Base-by-base conservation (phyloP, 202 grass and related monocot genomes). In the Dendrocalamus latiflorus region DNA sequence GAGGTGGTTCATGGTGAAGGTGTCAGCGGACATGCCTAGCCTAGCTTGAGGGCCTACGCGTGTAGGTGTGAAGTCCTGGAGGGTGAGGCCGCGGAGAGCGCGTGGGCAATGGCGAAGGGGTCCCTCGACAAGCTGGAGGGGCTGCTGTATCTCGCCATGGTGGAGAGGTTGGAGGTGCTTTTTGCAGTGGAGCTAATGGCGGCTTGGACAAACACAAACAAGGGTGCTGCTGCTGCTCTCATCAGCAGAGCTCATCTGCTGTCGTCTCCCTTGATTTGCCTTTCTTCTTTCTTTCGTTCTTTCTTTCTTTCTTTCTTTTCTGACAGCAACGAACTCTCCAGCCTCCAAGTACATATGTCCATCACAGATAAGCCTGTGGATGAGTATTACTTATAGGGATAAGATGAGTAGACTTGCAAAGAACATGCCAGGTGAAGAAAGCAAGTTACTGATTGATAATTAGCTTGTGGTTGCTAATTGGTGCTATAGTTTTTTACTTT, bases 1-100 rank as follows among this genome's bases (percentile, higher is more conserved):
- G 21, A 90, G 85, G 43, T 90, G 82, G 33, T 87, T 93, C 61
- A 81, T 66, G 20, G 85, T 90, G 87, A 85, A 93, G 24, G 82
- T 87, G 87, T 82, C 85, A 8, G 24, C 57, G 22, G 74, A 78
- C 60, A 75, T 51, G 22, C 87, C 87, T 4, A n/a, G n/a, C n/a
- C n/a, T n/a, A 85, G 85, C 81, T 90, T 93, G 48, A 93, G 28
- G 49, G 77, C 43, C 15, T 53, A 68, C 6, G 81, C 81, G 86
- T 93, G 91, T 54, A 85, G 78, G 28, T 51, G 39, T 12, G 77
- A 16, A 0, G 44, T 67, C 39, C 53, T 58, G 73, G 68, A 45
- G 21, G 30, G 36, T 12, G 84, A 57, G 5, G 83, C 77, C 9
- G 62, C 12, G 76, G 61, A 57, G 47, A 92, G 83, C 15, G 75